Evolutionary conservation across 345 rosid genomes (phyloP).

Genomic region (Stellera chamaejasme): DNA sequence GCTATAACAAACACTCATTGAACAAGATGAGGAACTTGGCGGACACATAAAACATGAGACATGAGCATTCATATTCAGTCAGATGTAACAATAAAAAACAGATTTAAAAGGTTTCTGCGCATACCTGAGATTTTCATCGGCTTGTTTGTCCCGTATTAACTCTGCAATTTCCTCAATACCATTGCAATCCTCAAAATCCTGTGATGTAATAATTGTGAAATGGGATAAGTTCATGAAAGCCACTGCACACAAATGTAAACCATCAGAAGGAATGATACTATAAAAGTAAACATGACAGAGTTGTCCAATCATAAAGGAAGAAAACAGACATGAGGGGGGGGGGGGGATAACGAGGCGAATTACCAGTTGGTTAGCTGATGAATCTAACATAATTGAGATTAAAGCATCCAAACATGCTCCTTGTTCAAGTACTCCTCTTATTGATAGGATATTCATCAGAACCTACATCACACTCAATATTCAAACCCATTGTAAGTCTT

Average conservation of each 20-base stretch:
- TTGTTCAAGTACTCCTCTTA: slow-evolving; percentile 71
- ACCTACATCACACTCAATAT: slow-evolving; percentile 19
- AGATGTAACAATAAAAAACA: too few species aligned
- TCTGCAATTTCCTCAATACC: slow-evolving; percentile 91
- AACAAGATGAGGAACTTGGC: too few species aligned
- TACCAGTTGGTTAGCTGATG: slow-evolving; percentile 93
- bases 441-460: slow-evolving; percentile 67
- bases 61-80: too few species aligned
- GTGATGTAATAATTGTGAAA: slow-evolving; percentile 6
- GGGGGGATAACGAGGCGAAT: slow-evolving; percentile 2
- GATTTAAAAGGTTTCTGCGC: too few species aligned
- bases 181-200: slow-evolving; percentile 85
- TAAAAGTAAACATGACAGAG: not conserved
- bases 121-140: slow-evolving; percentile 90
- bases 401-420: slow-evolving; percentile 93
- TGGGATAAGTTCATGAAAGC: not conserved
- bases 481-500: not conserved
- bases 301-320: not conserved
- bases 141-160: slow-evolving; percentile 81
- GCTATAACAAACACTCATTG: not conserved
- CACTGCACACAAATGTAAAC: not conserved
- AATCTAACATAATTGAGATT: slow-evolving; percentile 76
- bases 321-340: not conserved
- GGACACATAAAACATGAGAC: too few species aligned
- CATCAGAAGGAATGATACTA: not conserved